A percentile compares a stretch with the other conserved stretches of the same genome.
Conservation (phyloP, 1,284 basidiomycete species). For the Porogramme epimiltina region DNA sequence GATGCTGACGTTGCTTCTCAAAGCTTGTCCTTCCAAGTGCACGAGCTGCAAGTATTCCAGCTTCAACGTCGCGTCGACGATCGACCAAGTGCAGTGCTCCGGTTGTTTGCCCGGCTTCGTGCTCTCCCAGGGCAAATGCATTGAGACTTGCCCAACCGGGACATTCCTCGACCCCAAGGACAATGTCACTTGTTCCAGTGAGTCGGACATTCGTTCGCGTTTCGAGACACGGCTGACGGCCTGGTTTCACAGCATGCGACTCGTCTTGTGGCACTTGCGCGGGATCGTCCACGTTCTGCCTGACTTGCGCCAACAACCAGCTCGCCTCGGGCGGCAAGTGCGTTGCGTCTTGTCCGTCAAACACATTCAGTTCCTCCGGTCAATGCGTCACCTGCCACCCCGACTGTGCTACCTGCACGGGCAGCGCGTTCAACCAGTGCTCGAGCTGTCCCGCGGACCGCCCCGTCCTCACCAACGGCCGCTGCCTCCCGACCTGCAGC, state of each 20-base stretch:
- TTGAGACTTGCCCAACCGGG: constrained; percentile 67
- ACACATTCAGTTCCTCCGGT: constrained; percentile 64
- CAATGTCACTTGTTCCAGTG: constrained; percentile 68
- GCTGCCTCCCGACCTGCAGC: constrained; percentile 77
- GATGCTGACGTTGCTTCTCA: constrained; percentile 2
- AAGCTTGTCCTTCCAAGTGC: constrained; percentile 76
- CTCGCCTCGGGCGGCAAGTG: constrained; percentile 74
- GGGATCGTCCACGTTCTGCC: constrained; percentile 67
- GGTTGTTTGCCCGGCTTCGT: constrained; percentile 76
- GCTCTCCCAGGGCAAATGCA: constrained; percentile 67
- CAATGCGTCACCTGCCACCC: constrained; percentile 76
- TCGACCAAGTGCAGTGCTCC: constrained; percentile 69
- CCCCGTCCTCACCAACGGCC: constrained; percentile 70
- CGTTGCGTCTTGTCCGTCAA: constrained; percentile 70
- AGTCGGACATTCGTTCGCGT: constrained; percentile 4
- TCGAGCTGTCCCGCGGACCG: constrained; percentile 63
- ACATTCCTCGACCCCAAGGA: constrained; percentile 73
- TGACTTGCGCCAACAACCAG: constrained; percentile 64
- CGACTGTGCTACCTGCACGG: constrained; percentile 79
- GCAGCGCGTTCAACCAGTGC: constrained; percentile 75
- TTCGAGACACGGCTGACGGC: constrained; percentile 6
- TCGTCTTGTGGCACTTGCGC: constrained; percentile 72
- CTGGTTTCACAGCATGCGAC: constrained; percentile 61
- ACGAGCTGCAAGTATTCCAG: constrained; percentile 72
- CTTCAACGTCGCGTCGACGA: constrained; percentile 68